A percentile compares a stretch with the other conserved stretches of the same genome.
phyloP scores from a whole-genome alignment of 2,329 filamentous ascomycete species.

The Penicillium nordicum region DNA sequence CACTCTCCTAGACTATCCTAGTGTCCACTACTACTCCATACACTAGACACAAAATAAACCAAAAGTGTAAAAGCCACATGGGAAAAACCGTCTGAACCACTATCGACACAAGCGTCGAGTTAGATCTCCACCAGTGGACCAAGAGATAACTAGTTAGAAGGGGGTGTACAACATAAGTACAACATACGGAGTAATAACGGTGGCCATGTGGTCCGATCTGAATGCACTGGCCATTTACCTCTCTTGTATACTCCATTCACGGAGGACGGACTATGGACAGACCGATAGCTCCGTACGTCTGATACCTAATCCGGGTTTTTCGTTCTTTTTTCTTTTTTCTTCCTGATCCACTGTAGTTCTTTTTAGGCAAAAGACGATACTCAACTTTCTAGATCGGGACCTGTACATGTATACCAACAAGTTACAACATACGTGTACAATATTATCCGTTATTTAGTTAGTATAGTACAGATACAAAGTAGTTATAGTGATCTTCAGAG shows the following conservation, averaged over 20 bases:
- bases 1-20: not conserved
- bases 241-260: not conserved
- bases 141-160: not conserved
- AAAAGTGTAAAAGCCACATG: not conserved
- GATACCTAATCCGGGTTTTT: not conserved
- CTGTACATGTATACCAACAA: not conserved
- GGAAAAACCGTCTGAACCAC: not conserved
- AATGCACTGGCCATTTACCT: not conserved
- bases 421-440: not conserved
- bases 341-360: not conserved
- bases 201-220: constrained; percentile 1
- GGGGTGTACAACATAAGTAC: not conserved
- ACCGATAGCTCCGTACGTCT: not conserved
- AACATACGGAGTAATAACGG: not conserved
- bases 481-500: too few species aligned
- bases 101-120: not conserved
- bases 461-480: not conserved
- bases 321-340: not conserved
- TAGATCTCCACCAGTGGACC: not conserved
- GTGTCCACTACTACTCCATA: not conserved
- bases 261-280: not conserved
- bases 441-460: too few species aligned
- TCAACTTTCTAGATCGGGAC: not conserved
- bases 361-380: not conserved
- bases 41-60: not conserved